A percentile compares a stretch with the other conserved stretches of the same genome.
Evolutionary conservation across 2,329 filamentous ascomycete species (phyloP).

Genomic region (Pyrenochaeta sp.): DNA sequence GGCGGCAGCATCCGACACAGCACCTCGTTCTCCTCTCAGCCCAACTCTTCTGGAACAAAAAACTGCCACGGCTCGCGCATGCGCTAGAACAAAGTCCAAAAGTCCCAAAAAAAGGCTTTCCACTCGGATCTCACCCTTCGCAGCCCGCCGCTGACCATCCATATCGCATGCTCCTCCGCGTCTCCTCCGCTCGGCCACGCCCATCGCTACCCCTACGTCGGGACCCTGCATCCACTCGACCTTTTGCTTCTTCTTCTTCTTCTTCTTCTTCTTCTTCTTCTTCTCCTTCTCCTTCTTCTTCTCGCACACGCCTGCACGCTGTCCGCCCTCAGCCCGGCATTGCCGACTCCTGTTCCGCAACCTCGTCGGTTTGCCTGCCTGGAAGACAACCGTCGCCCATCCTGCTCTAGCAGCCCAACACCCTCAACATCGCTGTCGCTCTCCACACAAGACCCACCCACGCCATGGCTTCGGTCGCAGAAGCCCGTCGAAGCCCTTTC

Average conservation of each 20-base stretch:
- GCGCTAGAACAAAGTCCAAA: constrained; percentile 18
- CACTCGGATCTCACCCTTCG: constrained; percentile 8
- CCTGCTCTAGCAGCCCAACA: constrained; percentile 21
- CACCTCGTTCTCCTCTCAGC: constrained; percentile 5
- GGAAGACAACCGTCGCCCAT: constrained; percentile 3
- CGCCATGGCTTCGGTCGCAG: constrained; percentile 56
- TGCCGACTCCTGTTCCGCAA: not conserved
- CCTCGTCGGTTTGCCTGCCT: not conserved
- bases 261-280: no score
- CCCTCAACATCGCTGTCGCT: constrained; percentile 16
- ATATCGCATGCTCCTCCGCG: constrained; percentile 23
- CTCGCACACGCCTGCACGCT: constrained; percentile 3
- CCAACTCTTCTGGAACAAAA: constrained; percentile 17
- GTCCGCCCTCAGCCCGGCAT: not conserved
- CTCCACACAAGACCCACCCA: constrained; percentile 13
- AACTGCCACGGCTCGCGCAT: constrained; percentile 14
- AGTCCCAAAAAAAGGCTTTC: not conserved
- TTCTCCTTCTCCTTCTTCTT: no score
- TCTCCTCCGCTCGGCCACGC: constrained; percentile 11
- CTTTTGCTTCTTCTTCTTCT: no score
- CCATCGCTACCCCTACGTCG: constrained; percentile 6
- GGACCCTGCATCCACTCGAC: constrained; percentile 15
- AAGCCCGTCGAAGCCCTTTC: constrained; percentile 58
- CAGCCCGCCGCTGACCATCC: constrained; percentile 18
- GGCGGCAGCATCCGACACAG: constrained; percentile 22